A percentile compares a stretch with the other conserved stretches of the same genome.
phyloP scores from a whole-genome alignment of 331 rosid genomes.

The Ulmus americana region DNA sequence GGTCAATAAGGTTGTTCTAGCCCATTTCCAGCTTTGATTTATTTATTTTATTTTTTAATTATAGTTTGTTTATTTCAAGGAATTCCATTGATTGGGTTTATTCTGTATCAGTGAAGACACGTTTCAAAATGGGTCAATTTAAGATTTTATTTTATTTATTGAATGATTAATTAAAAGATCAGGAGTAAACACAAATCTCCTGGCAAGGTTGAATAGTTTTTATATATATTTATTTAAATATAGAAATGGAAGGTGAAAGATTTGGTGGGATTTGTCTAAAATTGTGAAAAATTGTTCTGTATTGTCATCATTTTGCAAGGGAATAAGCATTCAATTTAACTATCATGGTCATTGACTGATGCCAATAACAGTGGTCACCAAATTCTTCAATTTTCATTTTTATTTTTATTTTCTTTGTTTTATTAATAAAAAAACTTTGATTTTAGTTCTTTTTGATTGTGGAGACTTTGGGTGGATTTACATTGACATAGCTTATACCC shows the following conservation, averaged over 20 bases:
- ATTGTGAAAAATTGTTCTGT: background rate
- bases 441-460: constrained; percentile 8
- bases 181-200: background rate
- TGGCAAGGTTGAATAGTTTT: too few species aligned
- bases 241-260: background rate
- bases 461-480: background rate
- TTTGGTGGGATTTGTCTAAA: background rate
- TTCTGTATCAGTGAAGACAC: background rate
- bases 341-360: constrained; percentile 12
- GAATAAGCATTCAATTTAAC: background rate
- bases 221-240: too few species aligned
- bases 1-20: background rate
- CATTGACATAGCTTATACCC: background rate
- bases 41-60: too few species aligned
- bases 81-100: too few species aligned
- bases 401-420: too few species aligned
- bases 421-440: background rate
- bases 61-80: too few species aligned
- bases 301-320: background rate
- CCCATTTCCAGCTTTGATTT: background rate
- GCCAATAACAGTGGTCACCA: background rate
- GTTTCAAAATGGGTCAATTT: constrained; percentile 1
- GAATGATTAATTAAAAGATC: background rate
- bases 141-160: background rate
- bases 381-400: background rate